A percentile compares a stretch with the other conserved stretches of the same genome.
Conservation (phyloP, 176 grass and related monocot genomes). For the Puya raimondii region DNA sequence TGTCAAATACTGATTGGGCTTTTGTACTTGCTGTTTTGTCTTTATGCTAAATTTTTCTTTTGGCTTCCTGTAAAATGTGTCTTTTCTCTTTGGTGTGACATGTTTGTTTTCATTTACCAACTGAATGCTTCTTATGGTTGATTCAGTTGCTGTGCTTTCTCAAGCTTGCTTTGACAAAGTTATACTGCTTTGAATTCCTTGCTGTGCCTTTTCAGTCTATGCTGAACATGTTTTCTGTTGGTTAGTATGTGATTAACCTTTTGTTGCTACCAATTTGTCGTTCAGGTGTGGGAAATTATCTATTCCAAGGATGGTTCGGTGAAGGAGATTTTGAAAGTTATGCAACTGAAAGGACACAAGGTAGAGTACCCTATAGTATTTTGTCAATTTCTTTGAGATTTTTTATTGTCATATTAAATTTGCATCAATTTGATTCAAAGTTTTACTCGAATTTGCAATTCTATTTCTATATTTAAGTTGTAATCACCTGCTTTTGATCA, state of each 20-base stretch:
- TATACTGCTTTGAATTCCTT: too few relatives aligned
- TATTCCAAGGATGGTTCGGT: constrained; percentile 88
- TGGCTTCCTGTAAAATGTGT: too few relatives aligned
- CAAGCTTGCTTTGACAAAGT: too few relatives aligned
- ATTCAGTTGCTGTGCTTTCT: too few relatives aligned
- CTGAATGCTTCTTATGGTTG: too few relatives aligned
- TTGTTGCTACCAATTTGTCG: constrained; percentile 19
- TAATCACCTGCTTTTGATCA: too few relatives aligned
- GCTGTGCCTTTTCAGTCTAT: too few relatives aligned
- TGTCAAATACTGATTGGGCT: not conserved
- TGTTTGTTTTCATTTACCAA: too few relatives aligned
- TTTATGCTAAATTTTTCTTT: too few relatives aligned
- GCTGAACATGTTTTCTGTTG: too few relatives aligned
- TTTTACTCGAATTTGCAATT: not conserved
- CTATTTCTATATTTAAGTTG: too few relatives aligned
- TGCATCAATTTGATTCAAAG: not conserved
- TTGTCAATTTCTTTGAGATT: not conserved
- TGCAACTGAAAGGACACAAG: constrained; percentile 99
- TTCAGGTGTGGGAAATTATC: constrained; percentile 91
- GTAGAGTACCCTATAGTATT: constrained; percentile 18
- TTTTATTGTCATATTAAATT: not conserved
- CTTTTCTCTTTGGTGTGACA: too few relatives aligned
- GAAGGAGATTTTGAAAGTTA: constrained; percentile 80
- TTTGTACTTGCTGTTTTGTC: not conserved
- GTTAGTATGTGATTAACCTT: not conserved